Evolutionary conservation across 495 filamentous ascomycete genomes (phyloP).

Genomic region (Aspergillus taichungensis): DNA sequence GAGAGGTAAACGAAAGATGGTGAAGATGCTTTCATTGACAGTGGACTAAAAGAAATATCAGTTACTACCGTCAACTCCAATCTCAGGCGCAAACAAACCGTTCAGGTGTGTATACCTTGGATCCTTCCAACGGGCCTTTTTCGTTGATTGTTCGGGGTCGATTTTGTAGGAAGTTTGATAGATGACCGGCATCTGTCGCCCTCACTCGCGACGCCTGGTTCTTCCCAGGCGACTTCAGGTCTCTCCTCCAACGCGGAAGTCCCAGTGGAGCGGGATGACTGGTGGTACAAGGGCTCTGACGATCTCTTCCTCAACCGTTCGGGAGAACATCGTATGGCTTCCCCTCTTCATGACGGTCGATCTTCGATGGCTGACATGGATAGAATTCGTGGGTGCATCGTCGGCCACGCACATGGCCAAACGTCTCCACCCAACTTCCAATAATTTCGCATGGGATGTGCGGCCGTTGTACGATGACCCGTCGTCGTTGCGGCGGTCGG

Average conservation of each 20-base stretch:
- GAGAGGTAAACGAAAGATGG: conserved; percentile 17
- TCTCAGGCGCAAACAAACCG: conserved; percentile 16
- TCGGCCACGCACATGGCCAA: conserved; percentile 27
- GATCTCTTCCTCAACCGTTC: conserved; percentile 27
- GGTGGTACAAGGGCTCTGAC: conserved; percentile 33
- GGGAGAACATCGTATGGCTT: conserved; percentile 27
- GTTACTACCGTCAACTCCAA: conserved; percentile 25
- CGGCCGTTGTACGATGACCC: conserved; percentile 32
- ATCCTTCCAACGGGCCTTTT: not conserved
- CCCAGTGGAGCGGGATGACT: conserved; percentile 27
- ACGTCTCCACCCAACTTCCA: conserved; percentile 25
- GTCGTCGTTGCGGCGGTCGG: conserved; percentile 22
- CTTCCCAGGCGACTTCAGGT: conserved; percentile 1
- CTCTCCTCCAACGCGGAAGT: conserved; percentile 13
- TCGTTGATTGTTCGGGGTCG: too few relatives aligned
- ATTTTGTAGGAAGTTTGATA: too few relatives aligned
- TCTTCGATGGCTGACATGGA: not conserved
- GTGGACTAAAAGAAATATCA: not conserved
- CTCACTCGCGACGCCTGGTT: conserved; percentile 1
- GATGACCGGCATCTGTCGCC: too few relatives aligned
- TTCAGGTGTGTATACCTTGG: not conserved
- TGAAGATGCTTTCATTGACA: not conserved
- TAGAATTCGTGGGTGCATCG: conserved; percentile 29
- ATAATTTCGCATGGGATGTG: conserved; percentile 32
- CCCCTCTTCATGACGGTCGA: not conserved